Evolutionary conservation across 2,329 filamentous ascomycete species (phyloP).

Genomic region (Cryphonectria japonica): DNA sequence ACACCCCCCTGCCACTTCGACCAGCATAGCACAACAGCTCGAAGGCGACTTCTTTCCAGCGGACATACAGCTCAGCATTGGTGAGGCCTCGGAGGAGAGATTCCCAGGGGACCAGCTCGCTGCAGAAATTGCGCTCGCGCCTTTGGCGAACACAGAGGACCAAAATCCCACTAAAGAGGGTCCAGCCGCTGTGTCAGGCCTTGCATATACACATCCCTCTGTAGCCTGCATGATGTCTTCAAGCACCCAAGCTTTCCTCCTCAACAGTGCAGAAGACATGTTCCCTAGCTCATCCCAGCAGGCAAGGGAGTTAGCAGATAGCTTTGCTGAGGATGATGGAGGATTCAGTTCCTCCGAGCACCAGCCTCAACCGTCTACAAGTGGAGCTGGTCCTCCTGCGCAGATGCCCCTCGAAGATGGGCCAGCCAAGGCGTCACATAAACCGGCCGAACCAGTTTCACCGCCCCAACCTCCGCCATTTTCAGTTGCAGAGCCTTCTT

Average conservation of each 20-base stretch:
- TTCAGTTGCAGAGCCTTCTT: neutral
- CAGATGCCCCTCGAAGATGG: conserved; percentile 28
- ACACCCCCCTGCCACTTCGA: neutral
- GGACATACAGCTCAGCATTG: conserved; percentile 23
- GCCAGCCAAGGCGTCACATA: neutral
- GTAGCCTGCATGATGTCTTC: conserved; percentile 35
- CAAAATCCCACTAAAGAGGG: conserved; percentile 6
- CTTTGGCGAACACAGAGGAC: conserved; percentile 10
- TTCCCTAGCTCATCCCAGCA: conserved; percentile 62
- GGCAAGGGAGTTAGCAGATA: conserved; percentile 53
- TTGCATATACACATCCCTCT: neutral
- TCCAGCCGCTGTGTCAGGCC: neutral
- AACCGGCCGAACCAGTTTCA: neutral
- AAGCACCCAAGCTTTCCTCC: conserved; percentile 59
- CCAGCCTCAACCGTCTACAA: neutral
- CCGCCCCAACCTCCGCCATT: neutral
- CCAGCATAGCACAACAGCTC: conserved; percentile 17
- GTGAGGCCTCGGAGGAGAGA: conserved; percentile 18
- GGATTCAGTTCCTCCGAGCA: neutral
- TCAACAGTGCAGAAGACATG: conserved; percentile 54
- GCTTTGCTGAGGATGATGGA: conserved; percentile 36
- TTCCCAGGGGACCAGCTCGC: conserved; percentile 24
- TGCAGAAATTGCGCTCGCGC: conserved; percentile 21
- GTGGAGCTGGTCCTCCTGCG: conserved; percentile 15
- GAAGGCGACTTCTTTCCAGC: conserved; percentile 15